Base-by-base conservation (phyloP, 495 filamentous ascomycete genomes). In the Symbiotaphrina buchneri region DNA sequence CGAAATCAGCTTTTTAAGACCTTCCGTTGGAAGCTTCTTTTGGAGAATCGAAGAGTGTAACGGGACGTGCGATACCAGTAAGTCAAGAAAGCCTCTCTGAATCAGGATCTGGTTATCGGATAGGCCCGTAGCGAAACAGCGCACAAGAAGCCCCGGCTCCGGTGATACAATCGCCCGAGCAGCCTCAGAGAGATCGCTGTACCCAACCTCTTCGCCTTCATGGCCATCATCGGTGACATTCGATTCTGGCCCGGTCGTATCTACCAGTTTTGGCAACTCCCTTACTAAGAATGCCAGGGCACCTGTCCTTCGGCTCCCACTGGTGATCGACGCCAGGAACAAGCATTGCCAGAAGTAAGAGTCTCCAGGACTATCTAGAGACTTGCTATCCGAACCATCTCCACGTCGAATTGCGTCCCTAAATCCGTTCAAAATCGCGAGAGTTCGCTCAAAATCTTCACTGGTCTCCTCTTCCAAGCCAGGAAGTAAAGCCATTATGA, bases 331-430 rank as follows among this genome's bases (percentile, higher is more conserved):
- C 10, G 83, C 81, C 22, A 95, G 59, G 40, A 99, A 93, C 39
- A 99, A 75, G 49, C 80, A 93, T 55, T 99, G 87, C 87, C 87
- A 99, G 47, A 93, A 99, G 47, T 82, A 91, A 40, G 82, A 78
- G 31, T 84, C 78, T 18, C 68, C 72, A 6, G 59, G 52, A 10
- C 59, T 63, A 1, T 60, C 59, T 6, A 56, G 52, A n/a, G n/a
- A 14, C n/a, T n/a, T n/a, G 57, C 51, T 28, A 39, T 44, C 26
- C 43, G 41, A 6, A 13, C 26, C 1, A 30, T 35, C 18, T 3
- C 4, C 5, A 6, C 27, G 16, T 3, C 63, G 63, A 15, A 83
- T 64, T 7, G 68, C 66, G 42, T 59, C 53, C 40, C 74, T 80
- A 40, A 95, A 71, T 28, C 62, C 70, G 39, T 87, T 77, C 16